Evolutionary conservation across 805 yeast genomes (phyloP).

Genomic region (Wickerhamomyces chaumierensis): DNA sequence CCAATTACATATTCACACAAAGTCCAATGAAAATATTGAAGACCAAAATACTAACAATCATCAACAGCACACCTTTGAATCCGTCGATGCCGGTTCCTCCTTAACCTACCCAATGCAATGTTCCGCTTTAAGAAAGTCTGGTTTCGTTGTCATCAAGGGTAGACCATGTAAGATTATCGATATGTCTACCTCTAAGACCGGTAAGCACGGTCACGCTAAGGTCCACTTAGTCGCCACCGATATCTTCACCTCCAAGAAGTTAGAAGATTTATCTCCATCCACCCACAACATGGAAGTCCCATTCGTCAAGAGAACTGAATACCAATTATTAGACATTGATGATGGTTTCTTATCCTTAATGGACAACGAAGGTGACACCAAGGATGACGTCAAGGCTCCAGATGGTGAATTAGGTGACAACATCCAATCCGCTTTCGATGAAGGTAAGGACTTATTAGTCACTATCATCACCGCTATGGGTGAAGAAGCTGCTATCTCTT

Average conservation of each 20-base stretch:
- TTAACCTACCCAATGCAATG: constrained; percentile 98
- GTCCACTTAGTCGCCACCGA: constrained; percentile 98
- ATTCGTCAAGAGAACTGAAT: constrained; percentile 91
- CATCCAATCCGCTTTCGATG: constrained; percentile 88
- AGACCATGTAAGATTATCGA: constrained; percentile 99
- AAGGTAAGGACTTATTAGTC: constrained; percentile 94
- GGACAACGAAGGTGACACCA: constrained; percentile 96
- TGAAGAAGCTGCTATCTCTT: constrained; percentile 98
- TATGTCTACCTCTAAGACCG: constrained; percentile 99
- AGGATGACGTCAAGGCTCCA: constrained; percentile 98
- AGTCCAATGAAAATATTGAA: too few species aligned
- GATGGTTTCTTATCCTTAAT: constrained; percentile 95
- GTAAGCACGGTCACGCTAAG: constrained; percentile 99
- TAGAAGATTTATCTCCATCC: constrained; percentile 99
- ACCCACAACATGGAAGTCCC: constrained; percentile 99
- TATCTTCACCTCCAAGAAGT: constrained; percentile 98
- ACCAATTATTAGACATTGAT: constrained; percentile 94
- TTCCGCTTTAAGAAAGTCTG: constrained; percentile 99
- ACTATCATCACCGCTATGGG: constrained; percentile 98
- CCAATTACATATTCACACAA: too few species aligned
- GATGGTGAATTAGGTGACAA: constrained; percentile 96
- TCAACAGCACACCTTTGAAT: constrained; percentile 82
- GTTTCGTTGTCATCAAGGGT: constrained; percentile 96
- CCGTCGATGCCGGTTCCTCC: constrained; percentile 99
- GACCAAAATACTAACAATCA: not conserved